Evolutionary conservation across 805 yeast species (phyloP), one percentile per base, ranked within the genome.

Genomic region (Candida sonorensis): DNA sequence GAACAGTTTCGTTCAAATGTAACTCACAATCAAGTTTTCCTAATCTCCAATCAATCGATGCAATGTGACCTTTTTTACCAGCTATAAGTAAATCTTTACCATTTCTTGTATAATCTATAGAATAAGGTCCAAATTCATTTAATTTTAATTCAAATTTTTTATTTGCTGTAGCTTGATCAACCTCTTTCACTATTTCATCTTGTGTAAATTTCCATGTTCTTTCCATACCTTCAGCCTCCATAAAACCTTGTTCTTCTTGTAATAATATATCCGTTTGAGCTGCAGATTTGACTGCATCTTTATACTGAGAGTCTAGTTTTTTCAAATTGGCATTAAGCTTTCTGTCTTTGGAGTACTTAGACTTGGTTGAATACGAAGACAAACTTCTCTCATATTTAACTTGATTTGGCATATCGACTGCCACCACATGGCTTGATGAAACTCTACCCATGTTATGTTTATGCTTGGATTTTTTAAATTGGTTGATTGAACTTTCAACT

Each of bases 211-310:
- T 84, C 62, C 65, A 85, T 0, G 98, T 92, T 55, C 76, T 79
- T 60, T 92, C 99, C 88, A 90, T 78, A n/a, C 80, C 80, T 50
- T 92, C 98, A 5, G 96, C 86, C 57, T 92, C 98, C 40, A 92
- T 57, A 48, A 67, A 81, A 28, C 99, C 99, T 4, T 69, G 72
- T 18, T 81, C 80, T 61, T 92, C 97, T 39, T 82, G 84, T 21
- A 86, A 62, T 41, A 92, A 67, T 48, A 86, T 69, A 47, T 92
- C 97, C 0, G 97, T 82, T 4, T 81, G 77, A 9, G 88, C 86
- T 2, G 95, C 96, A 8, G 86, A 71, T 42, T 69, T 66, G n/a
- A 83, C 73, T 1, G 95, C 94, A 38, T 79, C 81, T 41, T 75
- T 71, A 57, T 81, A 83, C 46, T 80, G 79, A 25, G 68, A 66